Conservation (phyloP, 2,329 filamentous ascomycete genomes). For the Penicillium corylophilum region DNA sequence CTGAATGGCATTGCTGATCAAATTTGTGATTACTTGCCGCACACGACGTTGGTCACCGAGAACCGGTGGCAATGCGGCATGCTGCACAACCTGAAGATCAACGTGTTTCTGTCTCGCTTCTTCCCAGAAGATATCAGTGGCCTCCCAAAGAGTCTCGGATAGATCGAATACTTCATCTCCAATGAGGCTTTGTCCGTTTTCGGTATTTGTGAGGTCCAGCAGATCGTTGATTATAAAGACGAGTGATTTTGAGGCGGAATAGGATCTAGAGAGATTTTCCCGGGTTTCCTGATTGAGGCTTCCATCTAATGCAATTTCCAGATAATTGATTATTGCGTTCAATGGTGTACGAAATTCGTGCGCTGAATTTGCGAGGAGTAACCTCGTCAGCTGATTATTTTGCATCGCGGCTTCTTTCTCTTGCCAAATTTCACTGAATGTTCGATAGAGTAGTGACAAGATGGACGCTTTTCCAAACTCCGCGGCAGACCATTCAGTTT, state of each 20-base stretch:
- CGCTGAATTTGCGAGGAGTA: constrained; percentile 81
- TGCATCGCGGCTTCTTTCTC: constrained; percentile 82
- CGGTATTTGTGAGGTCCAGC: constrained; percentile 80
- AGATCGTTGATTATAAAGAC: constrained; percentile 93
- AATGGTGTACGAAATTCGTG: constrained; percentile 86
- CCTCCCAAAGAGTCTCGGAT: constrained; percentile 67
- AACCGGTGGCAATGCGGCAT: constrained; percentile 69
- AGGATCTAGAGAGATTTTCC: constrained; percentile 77
- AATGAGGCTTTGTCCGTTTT: constrained; percentile 73
- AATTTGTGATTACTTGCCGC: constrained; percentile 77
- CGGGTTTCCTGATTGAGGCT: constrained; percentile 74
- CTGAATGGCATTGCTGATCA: constrained; percentile 84
- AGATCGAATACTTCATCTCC: constrained; percentile 80
- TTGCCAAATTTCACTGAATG: constrained; percentile 87
- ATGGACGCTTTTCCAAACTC: constrained; percentile 85
- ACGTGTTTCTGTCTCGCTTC: constrained; percentile 76
- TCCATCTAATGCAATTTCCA: constrained; percentile 84
- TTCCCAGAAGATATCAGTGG: constrained; percentile 70
- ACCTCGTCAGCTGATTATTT: constrained; percentile 72
- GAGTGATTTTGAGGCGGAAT: constrained; percentile 84
- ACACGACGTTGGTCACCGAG: constrained; percentile 75
- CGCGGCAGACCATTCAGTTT: constrained; percentile 80
- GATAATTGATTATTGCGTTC: constrained; percentile 92
- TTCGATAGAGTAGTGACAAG: constrained; percentile 79
- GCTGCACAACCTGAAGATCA: constrained; percentile 65